Evolutionary conservation across 2,329 filamentous ascomycete species (phyloP), one percentile per base, ranked within the genome.

Genomic region (Trichoderma aggressivum): DNA sequence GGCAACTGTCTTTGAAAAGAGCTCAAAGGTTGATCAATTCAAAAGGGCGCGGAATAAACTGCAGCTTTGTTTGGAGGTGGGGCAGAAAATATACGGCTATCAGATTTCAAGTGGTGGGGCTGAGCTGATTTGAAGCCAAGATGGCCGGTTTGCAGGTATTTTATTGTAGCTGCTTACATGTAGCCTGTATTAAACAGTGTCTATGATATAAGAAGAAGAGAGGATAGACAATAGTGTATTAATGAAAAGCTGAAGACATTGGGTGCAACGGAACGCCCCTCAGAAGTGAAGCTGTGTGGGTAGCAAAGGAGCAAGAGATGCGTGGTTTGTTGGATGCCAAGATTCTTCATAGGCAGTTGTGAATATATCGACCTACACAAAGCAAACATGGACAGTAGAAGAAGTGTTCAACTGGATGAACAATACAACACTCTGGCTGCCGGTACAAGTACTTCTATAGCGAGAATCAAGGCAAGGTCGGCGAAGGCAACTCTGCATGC

Each of bases 31-130:
- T 18, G 53, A n/a, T 43, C 14, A 39, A 16, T 50, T 59, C 43
- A 34, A 47, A 68, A 68, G 39, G 55, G 53, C 64, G 64, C 55
- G 64, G 55, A 36, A 68, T 68, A 59, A 53, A 55, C 21, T 68
- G 36, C 55, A 60, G 53, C 50, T 43, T 21, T 58, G 55, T 47
- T 32, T 59, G 64, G 16, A 39, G n/a, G 64, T 68, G 64, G 64
- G 64, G 64, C 55, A 47, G 64, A 68, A 68, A 68, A 68, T 68
- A 43, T 68, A 58, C 21, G 53, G 53, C 24, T 30, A 43, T 43
- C 16, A 28, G 63, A 36, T 58, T 66, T 24, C 53, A 58, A 28
- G 16, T 53, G 62, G 63, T 56, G 63, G 63, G 50, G 53, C 63
- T 30, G 50, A 56, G 50, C 59, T 62, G 59, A 62, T 12, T 39